Conservation (phyloP, 208 protist genomes). For the Crithidia expoeki region DNA sequence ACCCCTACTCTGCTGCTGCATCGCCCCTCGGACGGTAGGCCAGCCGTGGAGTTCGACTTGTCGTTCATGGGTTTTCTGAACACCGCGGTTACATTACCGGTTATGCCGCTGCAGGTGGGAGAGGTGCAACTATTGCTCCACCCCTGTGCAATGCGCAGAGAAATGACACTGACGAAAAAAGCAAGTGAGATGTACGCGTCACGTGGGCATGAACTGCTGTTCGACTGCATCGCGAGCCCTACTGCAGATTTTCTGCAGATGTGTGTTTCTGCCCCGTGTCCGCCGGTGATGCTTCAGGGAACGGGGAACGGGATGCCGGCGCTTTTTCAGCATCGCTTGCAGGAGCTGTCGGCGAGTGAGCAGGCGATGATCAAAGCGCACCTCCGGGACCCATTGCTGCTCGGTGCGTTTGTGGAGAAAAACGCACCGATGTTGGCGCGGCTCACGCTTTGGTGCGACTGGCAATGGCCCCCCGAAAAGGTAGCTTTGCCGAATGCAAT, state of each 20-base stretch:
- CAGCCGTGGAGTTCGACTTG: slow-evolving; percentile 27
- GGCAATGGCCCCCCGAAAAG: slow-evolving; percentile 13
- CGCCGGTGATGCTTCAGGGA: slow-evolving; percentile 10
- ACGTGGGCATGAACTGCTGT: slow-evolving; percentile 34
- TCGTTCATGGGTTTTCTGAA: slow-evolving; percentile 3
- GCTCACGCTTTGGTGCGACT: slow-evolving; percentile 40
- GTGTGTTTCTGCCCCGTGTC: slow-evolving; percentile 10
- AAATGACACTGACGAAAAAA: not conserved
- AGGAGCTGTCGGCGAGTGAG: slow-evolving; percentile 14
- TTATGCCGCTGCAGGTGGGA: slow-evolving; percentile 51
- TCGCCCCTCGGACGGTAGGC: slow-evolving; percentile 40
- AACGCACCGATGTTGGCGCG: slow-evolving; percentile 50
- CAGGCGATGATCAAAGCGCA: slow-evolving; percentile 16
- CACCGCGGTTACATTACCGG: slow-evolving; percentile 34
- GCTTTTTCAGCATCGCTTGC: slow-evolving; percentile 13
- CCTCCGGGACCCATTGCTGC: slow-evolving; percentile 4
- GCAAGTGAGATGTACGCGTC: not conserved
- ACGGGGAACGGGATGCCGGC: slow-evolving; percentile 3
- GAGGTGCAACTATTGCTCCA: slow-evolving; percentile 42
- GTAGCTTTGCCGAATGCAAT: not conserved
- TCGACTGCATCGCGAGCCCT: slow-evolving; percentile 45
- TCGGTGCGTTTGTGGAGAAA: slow-evolving; percentile 42
- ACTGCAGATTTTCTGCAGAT: slow-evolving; percentile 26
- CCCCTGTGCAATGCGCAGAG: not conserved
- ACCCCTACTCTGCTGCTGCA: slow-evolving; percentile 45